Conservation (phyloP, 495 filamentous ascomycete species). For the Annulohypoxylon nitens region DNA sequence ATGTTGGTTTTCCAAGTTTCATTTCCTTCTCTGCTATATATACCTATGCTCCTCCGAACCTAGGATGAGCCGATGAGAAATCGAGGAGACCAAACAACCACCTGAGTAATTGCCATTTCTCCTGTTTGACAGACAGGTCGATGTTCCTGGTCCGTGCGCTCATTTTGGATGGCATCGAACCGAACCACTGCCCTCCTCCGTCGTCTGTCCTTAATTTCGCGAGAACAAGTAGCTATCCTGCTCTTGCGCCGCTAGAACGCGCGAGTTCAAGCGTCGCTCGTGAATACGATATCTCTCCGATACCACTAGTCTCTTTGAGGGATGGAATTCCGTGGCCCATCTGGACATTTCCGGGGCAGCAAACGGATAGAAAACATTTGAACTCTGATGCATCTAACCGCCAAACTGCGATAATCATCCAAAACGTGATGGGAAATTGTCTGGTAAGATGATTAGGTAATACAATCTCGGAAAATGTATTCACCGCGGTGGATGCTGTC, state of each 20-base stretch:
- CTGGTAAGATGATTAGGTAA: no score
- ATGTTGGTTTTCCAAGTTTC: not conserved
- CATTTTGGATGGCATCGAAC: not conserved
- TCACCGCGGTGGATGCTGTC: not conserved
- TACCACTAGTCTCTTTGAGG: slow-evolving; percentile 1
- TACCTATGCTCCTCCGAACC: not conserved
- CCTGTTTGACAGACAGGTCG: not conserved
- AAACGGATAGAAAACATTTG: no score
- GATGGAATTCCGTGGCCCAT: not conserved
- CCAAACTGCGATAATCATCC: not conserved
- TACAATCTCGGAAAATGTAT: not conserved
- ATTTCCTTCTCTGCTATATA: not conserved
- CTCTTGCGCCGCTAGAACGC: not conserved
- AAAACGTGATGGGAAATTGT: not conserved
- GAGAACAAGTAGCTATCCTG: not conserved
- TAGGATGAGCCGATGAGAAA: not conserved
- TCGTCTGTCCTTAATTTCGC: not conserved
- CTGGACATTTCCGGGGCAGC: no score
- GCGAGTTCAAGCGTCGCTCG: not conserved
- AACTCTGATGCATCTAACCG: not conserved
- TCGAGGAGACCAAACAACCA: not conserved
- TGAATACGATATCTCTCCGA: not conserved
- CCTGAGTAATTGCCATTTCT: not conserved
- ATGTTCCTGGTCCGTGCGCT: not conserved
- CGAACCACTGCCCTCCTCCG: not conserved